Evolutionary conservation across 1,284 basidiomycete species (phyloP).

Genomic region (Tilletia horrida): DNA sequence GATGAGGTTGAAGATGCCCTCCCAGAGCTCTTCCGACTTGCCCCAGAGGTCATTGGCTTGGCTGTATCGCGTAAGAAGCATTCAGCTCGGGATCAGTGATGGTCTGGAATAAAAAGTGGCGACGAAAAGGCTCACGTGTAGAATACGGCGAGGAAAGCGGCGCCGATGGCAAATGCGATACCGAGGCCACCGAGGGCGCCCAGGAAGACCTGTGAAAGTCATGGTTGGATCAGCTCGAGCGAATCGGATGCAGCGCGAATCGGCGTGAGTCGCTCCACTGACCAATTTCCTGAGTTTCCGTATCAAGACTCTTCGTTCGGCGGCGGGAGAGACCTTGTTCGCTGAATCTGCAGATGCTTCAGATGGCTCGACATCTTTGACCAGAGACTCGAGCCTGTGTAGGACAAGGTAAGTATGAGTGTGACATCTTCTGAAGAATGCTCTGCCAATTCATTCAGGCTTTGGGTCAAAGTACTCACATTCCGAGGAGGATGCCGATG

Average conservation of each 20-base stretch:
- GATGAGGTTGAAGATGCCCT: constrained; percentile 51
- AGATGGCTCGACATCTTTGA: constrained; percentile 29
- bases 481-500: constrained; percentile 49
- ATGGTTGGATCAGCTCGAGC: background rate
- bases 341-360: background rate
- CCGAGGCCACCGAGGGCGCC: constrained; percentile 42
- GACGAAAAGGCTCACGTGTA: constrained; percentile 36
- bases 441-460: background rate
- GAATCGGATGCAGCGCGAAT: background rate
- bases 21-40: constrained; percentile 53
- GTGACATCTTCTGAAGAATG: background rate
- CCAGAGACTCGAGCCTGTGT: constrained; percentile 36
- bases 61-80: constrained; percentile 58
- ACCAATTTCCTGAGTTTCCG: constrained; percentile 42
- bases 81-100: no score
- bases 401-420: background rate
- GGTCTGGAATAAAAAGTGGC: background rate
- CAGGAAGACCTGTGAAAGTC: constrained; percentile 24
- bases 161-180: constrained; percentile 46
- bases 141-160: constrained; percentile 50
- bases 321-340: background rate
- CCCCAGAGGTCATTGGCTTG: constrained; percentile 61
- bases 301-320: constrained; percentile 25
- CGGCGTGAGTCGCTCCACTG: constrained; percentile 16
- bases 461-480: constrained; percentile 23